Base-by-base conservation (phyloP, 1,284 basidiomycete genomes). In the Cutaneotrichosporon arboriforme region DNA sequence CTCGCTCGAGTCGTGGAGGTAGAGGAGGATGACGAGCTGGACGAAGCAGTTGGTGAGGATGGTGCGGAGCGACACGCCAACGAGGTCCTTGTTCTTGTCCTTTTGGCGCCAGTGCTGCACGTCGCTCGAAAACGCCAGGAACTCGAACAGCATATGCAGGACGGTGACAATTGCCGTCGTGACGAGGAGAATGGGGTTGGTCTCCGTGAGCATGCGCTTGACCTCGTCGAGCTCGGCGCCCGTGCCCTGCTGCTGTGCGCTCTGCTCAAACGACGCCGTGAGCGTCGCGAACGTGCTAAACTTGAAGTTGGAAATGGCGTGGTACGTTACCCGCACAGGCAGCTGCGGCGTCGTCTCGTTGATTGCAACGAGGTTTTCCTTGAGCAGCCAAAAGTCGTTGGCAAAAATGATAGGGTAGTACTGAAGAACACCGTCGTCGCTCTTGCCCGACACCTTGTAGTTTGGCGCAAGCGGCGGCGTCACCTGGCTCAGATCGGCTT, bases 31-130 rank as follows among this genome's bases (percentile, higher is more conserved):
- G 65, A 97, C 80, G 38, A 87, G 73, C 62, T 94, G 91, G 8
- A 93, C 88, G 68, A 97, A 84, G 58, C 93, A 87, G 72, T 97
- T 97, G 43, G 91, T 90, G 63, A 97, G 73, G 65, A 98, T 93
- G 80, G 78, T 78, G n/a, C 77, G 73, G 21, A 81, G 66, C 12
- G 77, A 78, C 4, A 81, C 80, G 12, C 80, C 80, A 35, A 78
- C 76, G 39, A 81, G 68, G 60, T 79, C 69, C 56, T 78, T 77
- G 55, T 94, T 85, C 78, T 87, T 93, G 57, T 93, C 86, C 78
- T 87, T 94, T 64, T 91, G 84, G 47, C 89, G 81, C 93, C 93
- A 97, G 75, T 97, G 93, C 33, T 84, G 83, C 43, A 98, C 90
- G 67, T 97, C 93, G 33, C 84, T 87, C 68, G 87, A 90, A 81